These are phyloP conservation scores for Aciculosporium take DNA, from an alignment of 2,329 filamentous ascomycete genomes.

Conservation along the genomic window DNA sequence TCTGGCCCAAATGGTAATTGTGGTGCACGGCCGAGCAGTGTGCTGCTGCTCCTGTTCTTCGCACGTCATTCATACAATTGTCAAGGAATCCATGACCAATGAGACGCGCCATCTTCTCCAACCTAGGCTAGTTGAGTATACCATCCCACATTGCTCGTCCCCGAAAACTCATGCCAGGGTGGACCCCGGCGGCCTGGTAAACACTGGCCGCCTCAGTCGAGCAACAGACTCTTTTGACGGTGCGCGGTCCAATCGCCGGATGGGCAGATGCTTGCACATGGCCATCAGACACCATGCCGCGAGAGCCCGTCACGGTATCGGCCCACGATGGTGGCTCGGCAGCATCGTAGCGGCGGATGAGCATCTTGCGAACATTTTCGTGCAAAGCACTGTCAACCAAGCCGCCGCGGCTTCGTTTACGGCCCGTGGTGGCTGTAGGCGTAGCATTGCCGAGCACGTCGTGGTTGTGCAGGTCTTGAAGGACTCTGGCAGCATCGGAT, in stretches of 20 bases:
- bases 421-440: constrained; percentile 23
- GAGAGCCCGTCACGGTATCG: constrained; percentile 22
- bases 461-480: constrained; percentile 47
- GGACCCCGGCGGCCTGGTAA: constrained; percentile 31
- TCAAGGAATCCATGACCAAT: no score
- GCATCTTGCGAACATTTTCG: constrained; percentile 51
- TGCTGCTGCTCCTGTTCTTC: constrained; percentile 4
- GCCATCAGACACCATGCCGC: constrained; percentile 12
- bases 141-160: constrained; percentile 54
- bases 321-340: constrained; percentile 19
- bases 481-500: constrained; percentile 40
- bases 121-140: constrained; percentile 36
- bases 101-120: no score
- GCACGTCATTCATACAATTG: no score
- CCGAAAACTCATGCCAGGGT: constrained; percentile 34
- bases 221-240: constrained; percentile 54
- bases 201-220: constrained; percentile 40
- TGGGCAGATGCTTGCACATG: constrained; percentile 24
- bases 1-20: neutral
- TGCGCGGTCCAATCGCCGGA: constrained; percentile 29
- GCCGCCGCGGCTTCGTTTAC: constrained; percentile 45
- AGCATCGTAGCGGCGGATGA: constrained; percentile 25
- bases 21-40: neutral
- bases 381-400: constrained; percentile 48
- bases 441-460: constrained; percentile 24